These are phyloP conservation scores for Groenewaldozyma salmanticensis DNA, from an alignment of 805 yeast species.

Conservation along the genomic window DNA sequence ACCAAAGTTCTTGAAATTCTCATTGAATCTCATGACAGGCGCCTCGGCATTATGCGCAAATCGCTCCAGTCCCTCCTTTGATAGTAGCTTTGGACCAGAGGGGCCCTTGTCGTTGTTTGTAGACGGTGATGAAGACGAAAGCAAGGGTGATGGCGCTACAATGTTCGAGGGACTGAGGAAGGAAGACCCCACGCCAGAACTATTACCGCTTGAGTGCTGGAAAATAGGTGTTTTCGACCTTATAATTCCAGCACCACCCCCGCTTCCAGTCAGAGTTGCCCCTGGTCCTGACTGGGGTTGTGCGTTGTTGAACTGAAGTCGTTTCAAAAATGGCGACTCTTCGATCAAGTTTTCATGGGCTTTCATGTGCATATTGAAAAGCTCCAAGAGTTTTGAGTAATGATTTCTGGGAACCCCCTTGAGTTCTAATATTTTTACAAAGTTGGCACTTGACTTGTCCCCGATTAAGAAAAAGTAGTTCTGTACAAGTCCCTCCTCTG, in stretches of 20 bases:
- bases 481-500: slow-evolving; percentile 52
- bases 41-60: slow-evolving; percentile 43
- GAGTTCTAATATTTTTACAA: slow-evolving; percentile 51
- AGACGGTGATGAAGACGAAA: background rate
- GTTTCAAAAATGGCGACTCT: slow-evolving; percentile 20
- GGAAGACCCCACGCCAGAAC: background rate
- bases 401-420: slow-evolving; percentile 43
- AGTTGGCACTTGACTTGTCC: slow-evolving; percentile 54
- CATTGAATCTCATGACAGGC: slow-evolving; percentile 54
- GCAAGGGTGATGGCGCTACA: background rate
- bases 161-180: background rate
- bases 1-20: slow-evolving; percentile 55
- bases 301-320: background rate
- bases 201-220: background rate
- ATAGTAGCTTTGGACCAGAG: slow-evolving; percentile 4
- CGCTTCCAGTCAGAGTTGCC: background rate
- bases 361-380: slow-evolving; percentile 31
- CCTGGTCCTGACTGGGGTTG: too few relatives aligned
- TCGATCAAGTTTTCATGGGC: slow-evolving; percentile 27
- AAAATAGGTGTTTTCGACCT: background rate
- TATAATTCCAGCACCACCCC: background rate
- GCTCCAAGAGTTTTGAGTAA: slow-evolving; percentile 31
- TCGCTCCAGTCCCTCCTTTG: slow-evolving; percentile 20
- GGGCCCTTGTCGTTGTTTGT: background rate
- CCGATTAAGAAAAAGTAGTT: slow-evolving; percentile 58